Evolutionary conservation across 129 eudicot species (phyloP), one percentile per base, ranked within the genome.

Genomic region (Rutidosis leptorrhynchoides): DNA sequence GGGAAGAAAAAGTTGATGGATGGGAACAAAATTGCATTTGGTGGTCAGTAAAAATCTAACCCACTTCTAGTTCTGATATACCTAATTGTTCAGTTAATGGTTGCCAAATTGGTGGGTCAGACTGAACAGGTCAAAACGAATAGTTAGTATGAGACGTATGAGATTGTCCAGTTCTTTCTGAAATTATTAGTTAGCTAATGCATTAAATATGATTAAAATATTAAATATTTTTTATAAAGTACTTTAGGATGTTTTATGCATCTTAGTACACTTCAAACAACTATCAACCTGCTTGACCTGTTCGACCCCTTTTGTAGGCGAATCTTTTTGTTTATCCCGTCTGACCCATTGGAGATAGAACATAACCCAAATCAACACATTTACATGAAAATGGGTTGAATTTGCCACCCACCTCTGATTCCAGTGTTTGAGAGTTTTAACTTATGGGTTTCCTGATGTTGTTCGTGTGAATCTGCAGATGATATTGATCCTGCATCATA

Each of bases 1-100:
- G 99, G 99, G 66, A 94, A 84, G 84, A 84, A 84, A 73, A 84
- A 81, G 71, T 78, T 84, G 67, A 80, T 94, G 99, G 99, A 89
- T 17, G 95, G 94, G 58, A 85, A 80, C 63, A 80, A 71, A 64
- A 85, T 94, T 75, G 84, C 77, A 42, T 89, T 94, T 72, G 76
- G 67, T 49, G 97, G 97, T 94, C 42, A 75, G 91, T 78, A 53
- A 45, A 21, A 62, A 68, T 23, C 37, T 3, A 22, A 68, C 73
- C 35, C 52, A 32, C 35, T 46, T 32, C 27, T 68, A 37, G 10
- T 17, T 55, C 52, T 67, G 49, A 52, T 2, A 33, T 53, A 16
- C 35, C 52, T 68, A 27, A 20, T 63, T 3, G 25, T 54, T 32
- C 17, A 12, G 24, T 27, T 21, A 53, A 27, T 19, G 12, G 58